Evolutionary conservation across 306 rosid species (phyloP).

Genomic region (Astragalus glycyphyllos): DNA sequence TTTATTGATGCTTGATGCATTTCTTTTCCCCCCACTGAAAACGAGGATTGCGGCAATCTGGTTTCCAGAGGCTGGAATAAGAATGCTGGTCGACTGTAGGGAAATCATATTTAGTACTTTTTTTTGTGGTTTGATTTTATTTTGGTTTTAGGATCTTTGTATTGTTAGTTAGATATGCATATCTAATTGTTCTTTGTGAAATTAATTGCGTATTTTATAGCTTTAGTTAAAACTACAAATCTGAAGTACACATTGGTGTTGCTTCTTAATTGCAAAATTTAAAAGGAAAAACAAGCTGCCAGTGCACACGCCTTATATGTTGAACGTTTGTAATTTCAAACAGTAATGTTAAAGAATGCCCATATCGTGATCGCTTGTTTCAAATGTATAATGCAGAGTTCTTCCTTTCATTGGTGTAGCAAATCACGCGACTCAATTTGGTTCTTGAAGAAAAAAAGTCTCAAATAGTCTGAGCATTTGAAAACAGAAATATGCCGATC

Average conservation of each 20-base stretch:
- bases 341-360: too few species aligned
- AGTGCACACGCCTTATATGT: too few species aligned
- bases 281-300: background rate
- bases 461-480: too few species aligned
- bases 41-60: conserved; percentile 20
- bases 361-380: too few species aligned
- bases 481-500: too few species aligned
- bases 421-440: too few species aligned
- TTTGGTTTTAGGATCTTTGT: conserved; percentile 21
- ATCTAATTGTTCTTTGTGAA: background rate
- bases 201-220: background rate
- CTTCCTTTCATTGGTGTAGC: too few species aligned
- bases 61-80: conserved; percentile 26
- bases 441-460: too few species aligned
- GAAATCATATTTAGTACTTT: conserved; percentile 22
- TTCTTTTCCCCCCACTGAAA: background rate
- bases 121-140: conserved; percentile 38
- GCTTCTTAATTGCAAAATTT: background rate
- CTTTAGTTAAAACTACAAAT: background rate
- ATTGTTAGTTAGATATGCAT: conserved; percentile 25
- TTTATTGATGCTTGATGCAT: conserved; percentile 79
- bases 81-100: conserved; percentile 28
- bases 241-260: background rate
- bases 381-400: too few species aligned
- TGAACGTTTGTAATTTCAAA: too few species aligned